Percentiles rank a stretch among this genome's conserved stretches.
Evolutionary conservation across 108 stramenopile genomes (phyloP).

Genomic region (Cyclotella cryptica): DNA sequence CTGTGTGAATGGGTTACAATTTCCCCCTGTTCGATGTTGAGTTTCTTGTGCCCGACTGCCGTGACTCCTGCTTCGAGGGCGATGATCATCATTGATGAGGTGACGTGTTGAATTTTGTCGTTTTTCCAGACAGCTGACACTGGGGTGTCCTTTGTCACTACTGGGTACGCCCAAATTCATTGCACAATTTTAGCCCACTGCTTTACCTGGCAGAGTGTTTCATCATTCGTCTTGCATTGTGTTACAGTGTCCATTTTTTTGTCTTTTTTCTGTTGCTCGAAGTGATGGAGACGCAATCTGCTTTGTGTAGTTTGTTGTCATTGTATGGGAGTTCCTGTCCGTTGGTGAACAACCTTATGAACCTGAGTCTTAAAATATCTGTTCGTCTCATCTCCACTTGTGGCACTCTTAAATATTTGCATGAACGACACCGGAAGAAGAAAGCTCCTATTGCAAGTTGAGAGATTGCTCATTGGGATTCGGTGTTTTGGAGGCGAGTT

Average conservation of each 20-base stretch:
- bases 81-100: conserved; percentile 5
- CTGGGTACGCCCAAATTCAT: conserved; percentile 21
- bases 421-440: conserved; percentile 27
- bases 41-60: background rate
- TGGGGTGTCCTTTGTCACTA: conserved; percentile 1
- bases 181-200: conserved; percentile 18
- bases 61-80: background rate
- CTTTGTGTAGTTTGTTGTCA: background rate
- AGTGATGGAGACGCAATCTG: conserved; percentile 25
- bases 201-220: conserved; percentile 27
- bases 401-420: conserved; percentile 35
- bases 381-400: conserved; percentile 8
- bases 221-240: background rate
- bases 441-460: conserved; percentile 10
- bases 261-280: conserved; percentile 28
- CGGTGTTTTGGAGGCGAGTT: background rate
- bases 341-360: conserved; percentile 15
- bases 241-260: conserved; percentile 20
- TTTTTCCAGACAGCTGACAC: conserved; percentile 7
- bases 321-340: background rate
- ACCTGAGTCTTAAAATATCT: conserved; percentile 7
- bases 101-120: conserved; percentile 10
- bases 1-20: conserved; percentile 24
- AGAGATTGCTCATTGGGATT: conserved; percentile 1
- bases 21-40: conserved; percentile 20